These are phyloP conservation scores for Neurospora sp. DNA, from an alignment of 495 filamentous ascomycete species.

Conservation along the genomic window DNA sequence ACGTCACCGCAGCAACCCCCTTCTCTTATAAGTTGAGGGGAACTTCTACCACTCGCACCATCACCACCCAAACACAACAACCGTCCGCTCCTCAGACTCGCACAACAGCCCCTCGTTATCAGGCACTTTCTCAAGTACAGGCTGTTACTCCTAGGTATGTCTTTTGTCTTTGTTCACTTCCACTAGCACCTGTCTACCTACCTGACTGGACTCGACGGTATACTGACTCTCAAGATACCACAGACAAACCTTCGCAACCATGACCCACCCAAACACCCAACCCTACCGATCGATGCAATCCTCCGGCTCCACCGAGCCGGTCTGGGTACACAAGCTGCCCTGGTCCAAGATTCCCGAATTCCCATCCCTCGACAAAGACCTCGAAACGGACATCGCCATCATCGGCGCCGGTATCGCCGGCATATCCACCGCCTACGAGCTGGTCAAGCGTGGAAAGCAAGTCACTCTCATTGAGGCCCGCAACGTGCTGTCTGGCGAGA, in stretches of 20 bases:
- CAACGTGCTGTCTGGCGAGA: conserved; percentile 42
- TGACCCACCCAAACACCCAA: not conserved
- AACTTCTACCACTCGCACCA: not conserved
- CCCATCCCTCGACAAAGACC: conserved; percentile 24
- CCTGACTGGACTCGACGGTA: too few relatives aligned
- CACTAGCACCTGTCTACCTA: too few relatives aligned
- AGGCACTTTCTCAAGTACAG: not conserved
- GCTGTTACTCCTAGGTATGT: not conserved
- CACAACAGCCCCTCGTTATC: not conserved
- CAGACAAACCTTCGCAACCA: not conserved
- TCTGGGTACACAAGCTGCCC: conserved; percentile 43
- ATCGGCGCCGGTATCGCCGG: conserved; percentile 48
- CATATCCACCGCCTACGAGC: conserved; percentile 43
- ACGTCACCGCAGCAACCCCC: not conserved
- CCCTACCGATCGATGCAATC: conserved; percentile 32
- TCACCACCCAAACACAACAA: not conserved
- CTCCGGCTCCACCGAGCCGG: conserved; percentile 39
- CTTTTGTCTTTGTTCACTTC: not conserved
- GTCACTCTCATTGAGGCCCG: conserved; percentile 47
- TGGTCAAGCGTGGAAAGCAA: conserved; percentile 35
- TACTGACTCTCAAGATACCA: not conserved
- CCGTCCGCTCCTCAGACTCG: not conserved
- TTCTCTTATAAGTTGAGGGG: not conserved
- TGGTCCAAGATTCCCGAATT: conserved; percentile 38
- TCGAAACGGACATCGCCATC: conserved; percentile 39